These are phyloP conservation scores for Gymnopus androsaceus DNA, from an alignment of 1,284 basidiomycete species.

Conservation along the genomic window DNA sequence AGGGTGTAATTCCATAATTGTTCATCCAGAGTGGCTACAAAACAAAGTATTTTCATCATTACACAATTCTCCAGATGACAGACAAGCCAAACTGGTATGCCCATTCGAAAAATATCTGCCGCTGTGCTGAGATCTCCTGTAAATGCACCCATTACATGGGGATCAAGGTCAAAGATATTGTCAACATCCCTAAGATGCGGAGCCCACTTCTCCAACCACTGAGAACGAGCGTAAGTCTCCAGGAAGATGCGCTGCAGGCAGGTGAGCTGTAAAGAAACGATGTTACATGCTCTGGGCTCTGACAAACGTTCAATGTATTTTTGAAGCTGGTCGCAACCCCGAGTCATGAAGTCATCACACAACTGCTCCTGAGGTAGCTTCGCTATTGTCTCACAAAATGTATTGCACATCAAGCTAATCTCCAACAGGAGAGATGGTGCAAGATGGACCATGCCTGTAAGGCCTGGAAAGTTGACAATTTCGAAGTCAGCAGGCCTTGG, in stretches of 20 bases:
- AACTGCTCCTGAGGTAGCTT: neutral
- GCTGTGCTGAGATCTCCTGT: neutral
- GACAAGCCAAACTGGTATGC: conserved; percentile 9
- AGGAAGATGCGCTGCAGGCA: neutral
- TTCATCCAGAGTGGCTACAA: neutral
- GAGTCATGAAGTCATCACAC: neutral
- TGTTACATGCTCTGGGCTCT: neutral
- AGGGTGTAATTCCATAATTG: neutral
- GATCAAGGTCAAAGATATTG: neutral
- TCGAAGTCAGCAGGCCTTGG: conserved; percentile 2
- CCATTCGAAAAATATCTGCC: neutral
- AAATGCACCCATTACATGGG: conserved; percentile 11
- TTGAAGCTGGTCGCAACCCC: neutral
- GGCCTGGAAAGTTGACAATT: neutral
- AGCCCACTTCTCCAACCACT: conserved; percentile 2
- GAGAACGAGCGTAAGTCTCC: conserved; percentile 6
- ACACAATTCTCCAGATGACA: neutral
- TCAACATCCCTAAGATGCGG: neutral
- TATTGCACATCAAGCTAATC: neutral
- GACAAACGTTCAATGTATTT: neutral
- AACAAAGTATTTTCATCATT: neutral
- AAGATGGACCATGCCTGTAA: neutral
- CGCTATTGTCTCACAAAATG: neutral
- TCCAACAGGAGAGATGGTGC: too few species aligned
- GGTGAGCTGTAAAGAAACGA: neutral